These are phyloP conservation scores for Heterobasidion parviporum DNA, from an alignment of 1,284 basidiomycete genomes.

Conservation along the genomic window DNA sequence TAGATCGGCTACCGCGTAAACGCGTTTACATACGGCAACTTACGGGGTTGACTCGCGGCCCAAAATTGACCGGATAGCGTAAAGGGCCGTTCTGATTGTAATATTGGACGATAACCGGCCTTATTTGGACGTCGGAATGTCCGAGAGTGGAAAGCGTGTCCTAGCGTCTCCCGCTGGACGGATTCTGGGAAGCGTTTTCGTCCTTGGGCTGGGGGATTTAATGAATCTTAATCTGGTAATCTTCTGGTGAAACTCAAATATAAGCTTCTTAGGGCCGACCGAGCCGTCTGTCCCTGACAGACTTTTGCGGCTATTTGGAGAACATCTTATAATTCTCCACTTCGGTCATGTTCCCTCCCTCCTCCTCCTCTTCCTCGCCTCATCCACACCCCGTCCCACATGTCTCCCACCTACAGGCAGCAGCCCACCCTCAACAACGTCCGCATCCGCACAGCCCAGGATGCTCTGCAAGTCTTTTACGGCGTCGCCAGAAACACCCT, in stretches of 20 bases:
- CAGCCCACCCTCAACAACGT: constrained; percentile 66
- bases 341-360: background rate
- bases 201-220: constrained; percentile 1
- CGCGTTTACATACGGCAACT: background rate
- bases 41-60: background rate
- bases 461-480: constrained; percentile 72
- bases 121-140: background rate
- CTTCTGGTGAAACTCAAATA: constrained; percentile 13
- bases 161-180: too few relatives aligned
- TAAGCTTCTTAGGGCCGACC: constrained; percentile 14
- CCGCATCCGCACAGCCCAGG: constrained; percentile 67
- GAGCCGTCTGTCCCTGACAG: constrained; percentile 13
- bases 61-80: background rate
- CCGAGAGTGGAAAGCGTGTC: too few relatives aligned
- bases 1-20: too few relatives aligned
- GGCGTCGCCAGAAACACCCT: constrained; percentile 60
- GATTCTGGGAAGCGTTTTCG: constrained; percentile 6
- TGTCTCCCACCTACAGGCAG: constrained; percentile 36
- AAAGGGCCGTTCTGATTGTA: background rate
- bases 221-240: constrained; percentile 10
- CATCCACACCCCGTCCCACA: constrained; percentile 15
- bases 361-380: constrained; percentile 11
- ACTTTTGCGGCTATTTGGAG: background rate
- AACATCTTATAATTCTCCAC: background rate
- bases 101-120: background rate